A percentile compares a stretch with the other conserved stretches of the same genome.
Conservation (phyloP, 1,284 basidiomycete genomes). For the Trametes hirsuta region DNA sequence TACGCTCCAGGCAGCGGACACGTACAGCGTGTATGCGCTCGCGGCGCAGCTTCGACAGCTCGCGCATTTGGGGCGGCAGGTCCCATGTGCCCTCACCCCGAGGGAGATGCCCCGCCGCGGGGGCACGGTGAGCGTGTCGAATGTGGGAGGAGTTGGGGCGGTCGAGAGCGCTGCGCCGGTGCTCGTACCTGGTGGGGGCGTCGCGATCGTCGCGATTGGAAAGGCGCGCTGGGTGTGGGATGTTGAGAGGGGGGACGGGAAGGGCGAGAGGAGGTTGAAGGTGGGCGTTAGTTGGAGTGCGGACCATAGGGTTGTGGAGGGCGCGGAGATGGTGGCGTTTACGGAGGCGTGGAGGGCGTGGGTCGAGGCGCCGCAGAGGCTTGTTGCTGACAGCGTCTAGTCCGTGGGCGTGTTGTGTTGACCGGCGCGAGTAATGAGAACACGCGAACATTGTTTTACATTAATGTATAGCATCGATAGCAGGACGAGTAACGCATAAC, state of each 20-base stretch:
- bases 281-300: constrained; percentile 85
- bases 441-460: no score
- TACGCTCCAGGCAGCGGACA: constrained; percentile 68
- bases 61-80: constrained; percentile 65
- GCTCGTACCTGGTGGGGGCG: constrained; percentile 85
- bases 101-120: constrained; percentile 69
- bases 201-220: constrained; percentile 91
- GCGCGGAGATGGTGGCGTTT: constrained; percentile 90
- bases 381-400: constrained; percentile 68
- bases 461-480: background rate
- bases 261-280: constrained; percentile 68
- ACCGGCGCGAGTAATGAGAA: background rate
- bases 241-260: constrained; percentile 47
- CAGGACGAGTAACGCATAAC: background rate
- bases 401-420: background rate
- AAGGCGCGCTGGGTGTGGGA: constrained; percentile 85
- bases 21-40: constrained; percentile 65
- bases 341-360: constrained; percentile 88
- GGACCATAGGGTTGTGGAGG: constrained; percentile 92
- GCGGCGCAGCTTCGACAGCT: constrained; percentile 66
- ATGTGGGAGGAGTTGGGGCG: constrained; percentile 81
- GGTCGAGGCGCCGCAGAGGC: constrained; percentile 78
- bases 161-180: constrained; percentile 78
- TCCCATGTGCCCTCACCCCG: constrained; percentile 63
- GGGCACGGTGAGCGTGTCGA: constrained; percentile 86